Conservation (phyloP, 73 alveolate species). For the Paramecium sexaurelia region DNA sequence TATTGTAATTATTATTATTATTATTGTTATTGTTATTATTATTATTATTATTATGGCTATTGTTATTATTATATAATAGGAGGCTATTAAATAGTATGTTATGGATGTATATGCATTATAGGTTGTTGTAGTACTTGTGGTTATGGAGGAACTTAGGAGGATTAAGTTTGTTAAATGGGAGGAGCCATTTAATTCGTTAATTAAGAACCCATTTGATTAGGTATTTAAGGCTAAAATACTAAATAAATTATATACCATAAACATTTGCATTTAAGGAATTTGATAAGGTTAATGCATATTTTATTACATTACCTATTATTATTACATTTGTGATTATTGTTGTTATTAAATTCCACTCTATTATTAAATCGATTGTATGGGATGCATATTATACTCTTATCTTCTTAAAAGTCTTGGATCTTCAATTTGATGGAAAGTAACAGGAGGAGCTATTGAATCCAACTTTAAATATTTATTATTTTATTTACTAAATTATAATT, state of each 20-base stretch:
- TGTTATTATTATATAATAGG: not conserved
- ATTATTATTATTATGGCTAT: no score
- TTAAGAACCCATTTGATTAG: not conserved
- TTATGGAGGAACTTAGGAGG: not conserved
- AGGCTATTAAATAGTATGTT: not conserved
- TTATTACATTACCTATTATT: not conserved
- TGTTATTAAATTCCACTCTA: not conserved
- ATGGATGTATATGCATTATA: not conserved
- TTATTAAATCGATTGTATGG: not conserved
- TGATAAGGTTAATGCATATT: not conserved
- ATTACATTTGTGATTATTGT: not conserved
- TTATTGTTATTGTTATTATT: no score
- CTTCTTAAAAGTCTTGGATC: constrained; percentile 43
- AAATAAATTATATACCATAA: not conserved
- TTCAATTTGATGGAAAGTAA: not conserved
- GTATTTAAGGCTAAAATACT: not conserved
- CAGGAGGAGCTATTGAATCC: constrained; percentile 36
- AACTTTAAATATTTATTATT: not conserved
- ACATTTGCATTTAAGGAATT: not conserved
- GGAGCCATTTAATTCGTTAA: not conserved
- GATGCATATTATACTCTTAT: not conserved
- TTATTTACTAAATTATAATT: not conserved
- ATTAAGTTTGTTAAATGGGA: not conserved
- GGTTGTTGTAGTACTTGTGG: not conserved
- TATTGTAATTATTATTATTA: not conserved